These are phyloP conservation scores for Phytopythium aichiense DNA, from an alignment of 352 stramenopile genomes.

Conservation along the genomic window DNA sequence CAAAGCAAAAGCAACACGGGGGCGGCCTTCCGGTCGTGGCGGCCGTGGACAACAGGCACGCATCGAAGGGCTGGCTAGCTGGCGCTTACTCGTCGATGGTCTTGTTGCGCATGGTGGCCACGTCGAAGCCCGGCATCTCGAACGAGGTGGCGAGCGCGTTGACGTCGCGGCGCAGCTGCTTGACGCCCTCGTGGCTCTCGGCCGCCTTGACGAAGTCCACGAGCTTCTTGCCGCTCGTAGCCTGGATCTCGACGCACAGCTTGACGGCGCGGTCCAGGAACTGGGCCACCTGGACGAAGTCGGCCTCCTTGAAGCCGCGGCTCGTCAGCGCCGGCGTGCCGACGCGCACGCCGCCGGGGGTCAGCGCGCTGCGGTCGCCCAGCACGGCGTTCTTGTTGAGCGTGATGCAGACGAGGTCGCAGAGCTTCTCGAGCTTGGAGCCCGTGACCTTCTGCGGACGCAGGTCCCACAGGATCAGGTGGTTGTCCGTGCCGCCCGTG, in stretches of 20 bases:
- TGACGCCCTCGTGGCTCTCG: conserved; percentile 78
- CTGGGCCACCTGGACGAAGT: conserved; percentile 95
- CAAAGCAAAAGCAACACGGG: conserved; percentile 3
- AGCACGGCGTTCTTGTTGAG: conserved; percentile 99
- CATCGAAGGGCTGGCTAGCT: neutral
- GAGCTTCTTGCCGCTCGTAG: conserved; percentile 89
- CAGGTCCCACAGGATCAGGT: conserved; percentile 98
- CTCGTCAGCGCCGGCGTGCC: conserved; percentile 97
- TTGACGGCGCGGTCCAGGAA: conserved; percentile 95
- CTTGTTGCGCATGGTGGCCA: conserved; percentile 88
- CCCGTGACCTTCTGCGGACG: conserved; percentile 94
- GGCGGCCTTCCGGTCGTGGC: neutral
- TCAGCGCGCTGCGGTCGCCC: conserved; percentile 94
- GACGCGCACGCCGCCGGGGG: conserved; percentile 93
- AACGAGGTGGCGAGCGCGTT: conserved; percentile 94
- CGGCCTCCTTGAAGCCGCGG: conserved; percentile 94
- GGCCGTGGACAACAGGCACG: conserved; percentile 1
- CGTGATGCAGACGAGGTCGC: conserved; percentile 96
- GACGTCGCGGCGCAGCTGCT: conserved; percentile 88
- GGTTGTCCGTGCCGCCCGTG: conserved; percentile 99
- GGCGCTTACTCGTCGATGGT: conserved; percentile 52
- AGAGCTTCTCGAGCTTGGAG: conserved; percentile 98
- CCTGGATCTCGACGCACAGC: conserved; percentile 93
- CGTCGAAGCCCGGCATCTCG: conserved; percentile 95
- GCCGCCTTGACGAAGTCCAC: conserved; percentile 92